Evolutionary conservation across 1,284 basidiomycete species (phyloP).

Genomic region (Malassezia obtusa): DNA sequence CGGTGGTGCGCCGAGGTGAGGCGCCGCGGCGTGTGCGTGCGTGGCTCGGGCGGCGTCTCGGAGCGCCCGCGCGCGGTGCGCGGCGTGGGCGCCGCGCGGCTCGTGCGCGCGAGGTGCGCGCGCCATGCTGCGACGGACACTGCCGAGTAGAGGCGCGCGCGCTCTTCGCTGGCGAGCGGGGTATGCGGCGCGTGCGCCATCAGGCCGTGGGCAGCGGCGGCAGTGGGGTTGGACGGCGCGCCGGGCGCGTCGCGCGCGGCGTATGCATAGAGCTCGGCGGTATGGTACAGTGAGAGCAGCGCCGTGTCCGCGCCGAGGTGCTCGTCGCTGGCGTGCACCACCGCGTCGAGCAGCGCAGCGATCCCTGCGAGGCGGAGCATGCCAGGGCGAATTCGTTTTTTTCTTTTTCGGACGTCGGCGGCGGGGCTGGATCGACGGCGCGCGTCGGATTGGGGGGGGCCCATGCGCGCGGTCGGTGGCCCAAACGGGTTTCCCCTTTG

Average conservation of each 20-base stretch:
- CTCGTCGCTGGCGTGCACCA: neutral
- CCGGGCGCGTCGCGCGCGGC: neutral
- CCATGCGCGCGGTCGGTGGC: neutral
- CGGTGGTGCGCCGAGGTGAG: neutral
- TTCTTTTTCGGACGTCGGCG: no score
- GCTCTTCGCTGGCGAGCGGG: neutral
- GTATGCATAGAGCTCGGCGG: conserved; percentile 13
- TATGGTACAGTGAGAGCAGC: neutral
- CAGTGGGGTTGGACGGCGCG: neutral
- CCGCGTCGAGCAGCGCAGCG: neutral
- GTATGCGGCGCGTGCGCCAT: neutral
- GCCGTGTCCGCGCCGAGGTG: conserved; percentile 8
- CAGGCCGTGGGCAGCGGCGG: no score
- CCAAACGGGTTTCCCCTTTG: neutral
- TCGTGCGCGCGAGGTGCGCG: neutral
- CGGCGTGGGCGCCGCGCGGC: neutral
- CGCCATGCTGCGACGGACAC: conserved; percentile 12
- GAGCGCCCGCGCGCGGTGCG: neutral
- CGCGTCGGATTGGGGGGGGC: neutral
- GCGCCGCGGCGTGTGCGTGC: neutral
- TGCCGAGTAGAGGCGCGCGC: neutral
- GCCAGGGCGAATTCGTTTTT: no score
- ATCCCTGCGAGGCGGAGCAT: neutral
- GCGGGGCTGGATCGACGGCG: neutral
- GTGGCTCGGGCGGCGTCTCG: neutral